Evolutionary conservation across 768 basidiomycete genomes (phyloP), one percentile per base, ranked within the genome.

Genomic region (Phlebiopsis gigantea): DNA sequence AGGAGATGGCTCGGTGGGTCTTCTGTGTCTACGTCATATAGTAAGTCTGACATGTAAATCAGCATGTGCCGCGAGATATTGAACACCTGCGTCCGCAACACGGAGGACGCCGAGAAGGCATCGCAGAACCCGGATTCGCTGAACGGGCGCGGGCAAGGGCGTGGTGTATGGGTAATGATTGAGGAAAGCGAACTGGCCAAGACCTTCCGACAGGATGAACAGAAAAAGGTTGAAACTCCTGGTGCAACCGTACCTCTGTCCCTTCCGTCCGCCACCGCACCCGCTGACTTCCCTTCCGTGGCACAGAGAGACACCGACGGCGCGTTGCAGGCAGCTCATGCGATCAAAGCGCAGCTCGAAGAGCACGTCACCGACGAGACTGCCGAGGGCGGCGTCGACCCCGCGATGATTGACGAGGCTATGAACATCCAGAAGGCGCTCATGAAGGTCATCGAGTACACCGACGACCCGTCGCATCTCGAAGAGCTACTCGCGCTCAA

Each of bases 31-130:
- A 25, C 26, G 15, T 26, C 34, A 10, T 10, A 22, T 8, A 22
- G 28, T 43, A 59, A 30, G 14, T 53, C 24, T 50, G 34, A 56
- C 24, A 56, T 12, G 14, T 1, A 50, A 44, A 30, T 51, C 49
- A 78, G 89, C 55, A 83, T 95, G 73, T 93, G 89, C 62, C 81
- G 95, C 39, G 89, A 93, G 54, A 96, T 99, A 53, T 71, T 98
- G 58, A 90, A 88, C 61, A 82, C 85, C 10, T 99, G 96, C 69
- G 84, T 95, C 7, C 76, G 95, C 56, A 98, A 99, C 62, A 98
- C 96, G 0, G 95, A 98, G 68, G 85, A 88, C 55, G 95, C 88
- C 0, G 88, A 87, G 63, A 68, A 63, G 51, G 65, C 60, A 7
- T 60, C 69, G 1, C 61, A 67, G 19, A 47, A 65, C 5, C 63